Evolutionary conservation across 2,329 filamentous ascomycete genomes (phyloP), one percentile per base, ranked within the genome.

Genomic region (Niveomyces coronatus): DNA sequence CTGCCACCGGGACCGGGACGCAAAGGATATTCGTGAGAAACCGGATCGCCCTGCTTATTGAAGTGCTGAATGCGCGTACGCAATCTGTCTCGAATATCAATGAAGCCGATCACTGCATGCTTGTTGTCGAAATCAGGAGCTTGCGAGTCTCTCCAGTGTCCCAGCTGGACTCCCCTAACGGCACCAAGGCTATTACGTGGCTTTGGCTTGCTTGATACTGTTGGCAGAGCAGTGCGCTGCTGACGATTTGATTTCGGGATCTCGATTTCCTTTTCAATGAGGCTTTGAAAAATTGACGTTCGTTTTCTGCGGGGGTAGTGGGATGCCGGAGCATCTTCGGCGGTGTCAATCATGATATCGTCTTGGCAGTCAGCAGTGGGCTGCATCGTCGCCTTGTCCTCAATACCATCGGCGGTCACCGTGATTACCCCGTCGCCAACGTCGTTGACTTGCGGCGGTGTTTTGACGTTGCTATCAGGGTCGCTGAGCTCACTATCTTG

Each of bases 51-150:
- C 3, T 56, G 50, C 16, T 68, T 64, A 31, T 67, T 73, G 34
- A 61, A 57, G 0, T 61, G 58, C 47, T 75, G 70, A 26, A 78
- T 70, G 6, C 74, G 66, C 3, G 74, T 79, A 18, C 76, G 71
- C 2, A 80, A 63, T 2, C 75, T 65, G 38, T 79, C 74, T 14
- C 73, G 61, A 9, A 73, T 61, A 43, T 80, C 76, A 34, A 79
- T 78, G 43, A 79, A 79, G 5, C 74, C 76, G 34, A 75, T 68
- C 1, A 79, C 71, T 0, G 66, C 65, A 49, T 79, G 76, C 49
- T 74, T 77, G 11, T 65, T 63, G 3, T 56, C 56, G 7, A 61
- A 55, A 11, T 67, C 55, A 0, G 68, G 64, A 1, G 72, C 67
- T 4, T 58, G 57, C 0, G 75, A 79, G 34, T 77, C 71, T 35